These are phyloP conservation scores for Ophiostoma tasmaniense DNA, from an alignment of 2,329 filamentous ascomycete species.

Conservation along the genomic window DNA sequence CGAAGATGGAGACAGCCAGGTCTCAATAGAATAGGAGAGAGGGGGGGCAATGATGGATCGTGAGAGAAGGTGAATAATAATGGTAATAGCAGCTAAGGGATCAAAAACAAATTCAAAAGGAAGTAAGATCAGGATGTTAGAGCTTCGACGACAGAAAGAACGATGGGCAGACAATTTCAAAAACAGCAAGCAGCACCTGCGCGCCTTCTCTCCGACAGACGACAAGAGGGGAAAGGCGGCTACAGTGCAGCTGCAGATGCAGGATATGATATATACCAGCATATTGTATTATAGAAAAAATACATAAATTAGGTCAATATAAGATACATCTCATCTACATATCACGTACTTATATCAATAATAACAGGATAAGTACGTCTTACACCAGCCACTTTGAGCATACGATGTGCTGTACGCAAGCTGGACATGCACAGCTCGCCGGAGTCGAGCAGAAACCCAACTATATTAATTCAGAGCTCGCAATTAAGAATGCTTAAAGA, in stretches of 20 bases:
- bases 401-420: neutral
- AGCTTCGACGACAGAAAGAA: neutral
- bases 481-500: neutral
- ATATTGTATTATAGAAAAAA: neutral
- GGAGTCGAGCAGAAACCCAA: neutral
- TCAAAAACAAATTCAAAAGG: neutral
- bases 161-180: constrained; percentile 7
- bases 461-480: neutral
- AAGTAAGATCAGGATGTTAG: neutral
- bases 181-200: constrained; percentile 9
- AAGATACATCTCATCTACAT: neutral
- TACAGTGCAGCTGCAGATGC: constrained; percentile 9
- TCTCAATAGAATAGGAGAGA: neutral
- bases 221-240: constrained; percentile 16
- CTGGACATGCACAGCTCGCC: neutral
- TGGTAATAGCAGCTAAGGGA: neutral
- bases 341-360: neutral
- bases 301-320: neutral
- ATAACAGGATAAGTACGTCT: neutral
- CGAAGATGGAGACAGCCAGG: neutral
- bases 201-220: constrained; percentile 3
- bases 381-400: neutral
- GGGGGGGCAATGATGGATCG: neutral
- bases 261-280: neutral
- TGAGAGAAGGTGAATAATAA: neutral